Base-by-base conservation (phyloP, 2,329 filamentous ascomycete species). In the Venturia aucupariae region DNA sequence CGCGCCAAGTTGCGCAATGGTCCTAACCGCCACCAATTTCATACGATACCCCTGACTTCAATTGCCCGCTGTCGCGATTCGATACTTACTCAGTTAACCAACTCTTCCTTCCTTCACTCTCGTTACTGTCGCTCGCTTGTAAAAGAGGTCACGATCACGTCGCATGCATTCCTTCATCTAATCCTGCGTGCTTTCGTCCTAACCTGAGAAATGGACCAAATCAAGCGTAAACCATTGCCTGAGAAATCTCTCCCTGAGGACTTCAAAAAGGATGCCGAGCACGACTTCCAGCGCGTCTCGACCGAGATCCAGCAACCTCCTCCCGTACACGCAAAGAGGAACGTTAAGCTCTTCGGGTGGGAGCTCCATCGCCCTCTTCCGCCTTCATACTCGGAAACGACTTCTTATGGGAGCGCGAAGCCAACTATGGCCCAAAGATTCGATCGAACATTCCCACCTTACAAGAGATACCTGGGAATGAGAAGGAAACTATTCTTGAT, bases 401-500 rank as follows among this genome's bases (percentile, higher is more conserved):
- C 22, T 42, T 4, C 2, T 7, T 27, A 27, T 27, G 22, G 35
- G 59, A n/a, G 22, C 35, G 59, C 59, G 24, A 42, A 42, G 38
- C 59, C 35, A 7, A 46, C 35, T 30, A 42, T 61, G 22, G 38
- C 15, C 5, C 22, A 42, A n/a, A 61, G 27, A 32, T 24, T 61
- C 59, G 42, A 61, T 22, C 30, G 42, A 27, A 19, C 42, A 1
- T 51, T 51, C 27, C 44, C 39, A 2, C 61, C 24, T 5, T 19
- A 62, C 24, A 42, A 38, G 55, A 64, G 22, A 51, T 65, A 59
- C 35, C 22, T 65, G 17, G 64, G 64, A 15, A 46, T 62, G 59
- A 51, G 22, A n/a, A 41, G 60, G 32, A 42, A 41, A 27, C 2
- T 19, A 15, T 63, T 65, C 35, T 38, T 65, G n/a, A 57, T 64